These are phyloP conservation scores for Fusarium xyrophilum DNA, from an alignment of 2,329 filamentous ascomycete genomes.

Conservation along the genomic window DNA sequence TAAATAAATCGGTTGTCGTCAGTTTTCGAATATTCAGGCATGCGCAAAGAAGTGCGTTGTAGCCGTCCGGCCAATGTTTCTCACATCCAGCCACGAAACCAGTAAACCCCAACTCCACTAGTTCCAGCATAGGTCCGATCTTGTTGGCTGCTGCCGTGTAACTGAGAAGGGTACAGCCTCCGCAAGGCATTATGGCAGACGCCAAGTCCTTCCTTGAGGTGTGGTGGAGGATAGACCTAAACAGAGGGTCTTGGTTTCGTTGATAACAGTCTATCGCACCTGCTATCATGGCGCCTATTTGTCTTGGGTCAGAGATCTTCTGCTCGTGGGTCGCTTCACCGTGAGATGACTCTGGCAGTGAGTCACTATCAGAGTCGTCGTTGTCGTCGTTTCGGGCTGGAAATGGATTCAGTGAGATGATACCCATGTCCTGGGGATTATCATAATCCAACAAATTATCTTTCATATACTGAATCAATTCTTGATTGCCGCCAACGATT, in stretches of 20 bases:
- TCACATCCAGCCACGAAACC: constrained; percentile 31
- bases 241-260: not conserved
- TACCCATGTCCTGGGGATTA: constrained; percentile 2
- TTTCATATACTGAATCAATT: constrained; percentile 28
- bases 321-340: not conserved
- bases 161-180: constrained; percentile 37
- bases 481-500: constrained; percentile 4
- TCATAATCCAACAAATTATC: constrained; percentile 14
- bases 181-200: constrained; percentile 33
- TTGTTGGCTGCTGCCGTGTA: constrained; percentile 12
- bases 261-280: constrained; percentile 20
- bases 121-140: constrained; percentile 26
- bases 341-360: not conserved
- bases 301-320: not conserved
- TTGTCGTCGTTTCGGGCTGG: not conserved
- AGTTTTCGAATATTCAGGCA: constrained; percentile 22
- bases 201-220: constrained; percentile 24
- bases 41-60: constrained; percentile 31
- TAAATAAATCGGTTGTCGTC: constrained; percentile 20
- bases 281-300: constrained; percentile 26
- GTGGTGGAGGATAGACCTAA: constrained; percentile 22
- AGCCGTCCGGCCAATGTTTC: constrained; percentile 34
- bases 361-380: not conserved
- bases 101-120: constrained; percentile 26
- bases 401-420: not conserved